phyloP scores from a whole-genome alignment of 108 stramenopile genomes.

The Nannochloropsis oceanica region DNA sequence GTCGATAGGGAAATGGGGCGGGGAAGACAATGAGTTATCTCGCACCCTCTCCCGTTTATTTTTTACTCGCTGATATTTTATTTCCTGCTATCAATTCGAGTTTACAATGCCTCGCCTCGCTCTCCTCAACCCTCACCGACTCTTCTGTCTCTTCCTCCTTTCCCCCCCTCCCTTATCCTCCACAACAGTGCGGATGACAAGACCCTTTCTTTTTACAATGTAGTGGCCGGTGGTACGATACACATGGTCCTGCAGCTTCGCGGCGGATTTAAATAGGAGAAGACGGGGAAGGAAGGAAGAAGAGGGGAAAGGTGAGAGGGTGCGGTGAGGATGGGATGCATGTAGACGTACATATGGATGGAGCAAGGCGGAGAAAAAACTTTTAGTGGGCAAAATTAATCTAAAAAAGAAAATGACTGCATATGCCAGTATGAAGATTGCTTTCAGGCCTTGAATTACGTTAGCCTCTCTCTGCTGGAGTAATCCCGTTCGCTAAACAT shows the following conservation, averaged over 20 bases:
- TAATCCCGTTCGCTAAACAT: too few relatives aligned
- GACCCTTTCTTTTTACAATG: conserved; percentile 75
- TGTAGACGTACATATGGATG: neutral
- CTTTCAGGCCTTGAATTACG: too few relatives aligned
- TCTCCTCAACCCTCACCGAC: neutral
- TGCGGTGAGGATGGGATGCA: neutral
- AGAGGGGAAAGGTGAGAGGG: neutral
- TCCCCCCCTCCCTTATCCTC: neutral
- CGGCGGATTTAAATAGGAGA: conserved; percentile 45
- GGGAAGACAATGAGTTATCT: neutral
- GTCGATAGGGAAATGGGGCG: too few relatives aligned
- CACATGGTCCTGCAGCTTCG: conserved; percentile 99
- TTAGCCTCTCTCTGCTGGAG: too few relatives aligned
- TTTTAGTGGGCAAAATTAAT: neutral
- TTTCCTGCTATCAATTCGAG: too few relatives aligned
- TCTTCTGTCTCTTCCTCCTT: neutral
- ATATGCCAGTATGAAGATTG: too few relatives aligned
- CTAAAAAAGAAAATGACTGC: too few relatives aligned
- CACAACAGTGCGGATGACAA: conserved; percentile 59
- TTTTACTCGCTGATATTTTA: too few relatives aligned
- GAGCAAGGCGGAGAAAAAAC: neutral
- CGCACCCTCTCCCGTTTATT: neutral
- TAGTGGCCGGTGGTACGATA: conserved; percentile 90
- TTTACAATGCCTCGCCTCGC: too few relatives aligned
- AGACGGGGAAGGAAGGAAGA: neutral